Evolutionary conservation across 192 early-diverging fungal species (phyloP).

Genomic region (Rhizophlyctis rosea): DNA sequence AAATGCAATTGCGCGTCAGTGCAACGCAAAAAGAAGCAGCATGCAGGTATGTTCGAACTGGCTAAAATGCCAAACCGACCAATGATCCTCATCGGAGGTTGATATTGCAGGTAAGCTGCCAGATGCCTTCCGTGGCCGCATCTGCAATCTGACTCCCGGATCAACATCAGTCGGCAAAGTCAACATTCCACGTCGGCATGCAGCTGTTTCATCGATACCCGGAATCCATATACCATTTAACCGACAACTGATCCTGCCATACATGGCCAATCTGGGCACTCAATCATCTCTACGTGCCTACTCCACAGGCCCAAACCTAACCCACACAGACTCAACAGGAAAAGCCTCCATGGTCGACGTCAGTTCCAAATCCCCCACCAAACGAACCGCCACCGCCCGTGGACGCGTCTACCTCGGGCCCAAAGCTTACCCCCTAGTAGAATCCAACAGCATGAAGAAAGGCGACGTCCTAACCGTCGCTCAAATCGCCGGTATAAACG

Average conservation of each 20-base stretch:
- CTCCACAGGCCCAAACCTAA: slow-evolving; percentile 44
- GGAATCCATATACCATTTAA: too few relatives aligned
- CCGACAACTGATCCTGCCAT: not conserved
- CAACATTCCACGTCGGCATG: too few relatives aligned
- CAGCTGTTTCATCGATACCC: not conserved
- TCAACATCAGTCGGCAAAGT: not conserved
- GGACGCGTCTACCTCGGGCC: slow-evolving; percentile 67
- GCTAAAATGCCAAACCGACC: slow-evolving; percentile 82
- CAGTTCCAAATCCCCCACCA: slow-evolving; percentile 61
- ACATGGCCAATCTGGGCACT: not conserved
- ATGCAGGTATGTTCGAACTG: slow-evolving; percentile 89
- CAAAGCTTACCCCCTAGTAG: slow-evolving; percentile 64
- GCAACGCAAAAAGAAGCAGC: slow-evolving; percentile 84
- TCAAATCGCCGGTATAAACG: slow-evolving; percentile 86
- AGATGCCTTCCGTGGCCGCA: not conserved
- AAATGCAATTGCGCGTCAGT: slow-evolving; percentile 28
- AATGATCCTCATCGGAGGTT: slow-evolving; percentile 95
- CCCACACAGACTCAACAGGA: slow-evolving; percentile 76
- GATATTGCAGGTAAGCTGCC: not conserved
- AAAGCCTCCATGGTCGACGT: slow-evolving; percentile 89
- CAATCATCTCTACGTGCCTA: not conserved
- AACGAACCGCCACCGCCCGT: slow-evolving; percentile 69
- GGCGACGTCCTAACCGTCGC: slow-evolving; percentile 88
- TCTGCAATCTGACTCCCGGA: not conserved
- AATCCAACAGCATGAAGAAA: slow-evolving; percentile 69